Evolutionary conservation across 306 rosid species (phyloP).

Genomic region (Lotus japonicus): DNA sequence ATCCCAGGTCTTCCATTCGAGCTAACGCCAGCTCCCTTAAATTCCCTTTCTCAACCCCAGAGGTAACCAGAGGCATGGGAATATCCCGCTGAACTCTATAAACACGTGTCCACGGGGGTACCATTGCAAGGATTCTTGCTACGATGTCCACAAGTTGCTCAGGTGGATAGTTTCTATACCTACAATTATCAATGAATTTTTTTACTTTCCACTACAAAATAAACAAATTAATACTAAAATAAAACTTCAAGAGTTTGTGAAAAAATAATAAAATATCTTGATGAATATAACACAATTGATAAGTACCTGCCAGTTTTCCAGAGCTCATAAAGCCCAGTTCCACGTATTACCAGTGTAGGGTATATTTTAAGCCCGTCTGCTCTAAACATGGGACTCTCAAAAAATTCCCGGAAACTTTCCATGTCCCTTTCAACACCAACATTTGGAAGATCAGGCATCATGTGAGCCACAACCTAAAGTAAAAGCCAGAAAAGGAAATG

Average conservation of each 20-base stretch:
- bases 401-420: conserved; percentile 95
- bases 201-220: neutral
- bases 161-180: conserved; percentile 96
- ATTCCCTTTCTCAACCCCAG: conserved; percentile 98
- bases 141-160: conserved; percentile 97
- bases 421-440: conserved; percentile 97
- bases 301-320: conserved; percentile 97
- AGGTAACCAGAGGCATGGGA: conserved; percentile 97
- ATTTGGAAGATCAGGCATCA: conserved; percentile 99
- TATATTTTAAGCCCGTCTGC: conserved; percentile 98
- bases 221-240: neutral
- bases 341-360: conserved; percentile 96
- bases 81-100: conserved; percentile 98
- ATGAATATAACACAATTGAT: neutral
- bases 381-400: conserved; percentile 86
- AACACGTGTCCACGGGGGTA: conserved; percentile 98
- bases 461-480: conserved; percentile 92
- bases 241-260: neutral
- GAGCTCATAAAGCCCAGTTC: conserved; percentile 97
- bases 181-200: conserved; percentile 24
- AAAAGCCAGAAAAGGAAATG: neutral
- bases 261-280: neutral
- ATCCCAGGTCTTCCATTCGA: conserved; percentile 94
- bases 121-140: conserved; percentile 92
- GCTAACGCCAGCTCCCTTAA: conserved; percentile 92